Percentiles rank a stretch among this genome's conserved stretches.
These are phyloP conservation scores for Penicillium waksmanii DNA, from an alignment of 495 filamentous ascomycete genomes.

Conservation along the genomic window DNA sequence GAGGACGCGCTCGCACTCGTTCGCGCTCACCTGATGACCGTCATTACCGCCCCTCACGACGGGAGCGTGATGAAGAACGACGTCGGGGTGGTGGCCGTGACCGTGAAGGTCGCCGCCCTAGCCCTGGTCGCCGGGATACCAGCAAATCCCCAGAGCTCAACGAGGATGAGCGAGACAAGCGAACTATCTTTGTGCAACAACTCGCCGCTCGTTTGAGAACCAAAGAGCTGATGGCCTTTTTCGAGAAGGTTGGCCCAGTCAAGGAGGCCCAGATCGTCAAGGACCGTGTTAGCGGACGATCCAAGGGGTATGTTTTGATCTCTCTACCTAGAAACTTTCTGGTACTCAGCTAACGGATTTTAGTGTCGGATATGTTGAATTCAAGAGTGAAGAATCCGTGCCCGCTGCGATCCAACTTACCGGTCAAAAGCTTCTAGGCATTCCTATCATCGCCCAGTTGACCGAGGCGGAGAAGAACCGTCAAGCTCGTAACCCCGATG, in stretches of 20 bases:
- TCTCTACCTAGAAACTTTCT: not conserved
- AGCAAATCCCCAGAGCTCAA: slow-evolving; percentile 69
- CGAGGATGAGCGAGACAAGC: slow-evolving; percentile 94
- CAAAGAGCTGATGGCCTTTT: slow-evolving; percentile 92
- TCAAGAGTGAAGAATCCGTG: slow-evolving; percentile 95
- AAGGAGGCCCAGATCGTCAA: slow-evolving; percentile 99
- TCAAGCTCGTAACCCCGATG: slow-evolving; percentile 84
- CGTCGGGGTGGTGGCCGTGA: slow-evolving; percentile 55
- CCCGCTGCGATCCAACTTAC: slow-evolving; percentile 94
- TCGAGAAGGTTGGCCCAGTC: slow-evolving; percentile 93
- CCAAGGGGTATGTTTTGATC: slow-evolving; percentile 78
- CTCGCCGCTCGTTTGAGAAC: slow-evolving; percentile 89
- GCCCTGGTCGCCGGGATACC: slow-evolving; percentile 49
- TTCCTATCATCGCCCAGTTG: slow-evolving; percentile 96
- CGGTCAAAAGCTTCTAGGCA: slow-evolving; percentile 97
- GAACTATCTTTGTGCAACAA: slow-evolving; percentile 98
- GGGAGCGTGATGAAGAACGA: slow-evolving; percentile 29
- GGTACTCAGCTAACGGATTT: slow-evolving; percentile 12
- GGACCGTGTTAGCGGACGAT: slow-evolving; percentile 92
- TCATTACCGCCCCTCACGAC: slow-evolving; percentile 69
- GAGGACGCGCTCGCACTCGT: slow-evolving; percentile 68
- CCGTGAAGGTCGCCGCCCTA: slow-evolving; percentile 58
- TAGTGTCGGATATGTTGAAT: slow-evolving; percentile 99
- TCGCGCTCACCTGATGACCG: slow-evolving; percentile 77
- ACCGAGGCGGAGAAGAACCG: slow-evolving; percentile 99